phyloP scores from a whole-genome alignment of 208 protist genomes.

The Crithidia acanthocephali region DNA sequence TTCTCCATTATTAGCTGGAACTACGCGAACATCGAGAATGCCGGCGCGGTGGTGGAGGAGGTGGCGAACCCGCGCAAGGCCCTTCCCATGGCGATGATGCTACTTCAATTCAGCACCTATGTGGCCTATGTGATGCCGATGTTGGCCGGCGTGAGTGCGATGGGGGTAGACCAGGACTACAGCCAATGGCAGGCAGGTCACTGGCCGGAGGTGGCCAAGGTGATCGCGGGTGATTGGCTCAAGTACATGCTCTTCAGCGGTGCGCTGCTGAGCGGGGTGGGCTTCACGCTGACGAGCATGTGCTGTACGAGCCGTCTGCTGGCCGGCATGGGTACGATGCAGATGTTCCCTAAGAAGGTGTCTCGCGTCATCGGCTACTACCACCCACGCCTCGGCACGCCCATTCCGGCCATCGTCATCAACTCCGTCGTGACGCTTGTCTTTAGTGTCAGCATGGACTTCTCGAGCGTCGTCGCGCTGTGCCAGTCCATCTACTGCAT shows the following conservation, averaged over 20 bases:
- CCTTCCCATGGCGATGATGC: constrained; percentile 61
- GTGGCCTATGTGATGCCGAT: constrained; percentile 82
- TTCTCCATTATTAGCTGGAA: constrained; percentile 90
- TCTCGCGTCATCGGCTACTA: constrained; percentile 85
- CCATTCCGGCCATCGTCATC: constrained; percentile 76
- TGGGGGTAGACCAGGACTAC: constrained; percentile 72
- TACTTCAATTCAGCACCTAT: constrained; percentile 82
- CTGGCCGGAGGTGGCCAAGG: constrained; percentile 71
- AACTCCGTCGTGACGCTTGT: constrained; percentile 67
- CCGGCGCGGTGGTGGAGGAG: constrained; percentile 80
- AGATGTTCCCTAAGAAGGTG: constrained; percentile 83
- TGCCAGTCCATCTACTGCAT: constrained; percentile 85
- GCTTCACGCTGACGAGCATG: constrained; percentile 85
- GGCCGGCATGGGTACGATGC: constrained; percentile 85
- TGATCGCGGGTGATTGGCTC: constrained; percentile 67
- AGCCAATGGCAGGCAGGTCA: constrained; percentile 71
- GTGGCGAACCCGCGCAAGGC: constrained; percentile 63
- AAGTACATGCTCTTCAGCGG: constrained; percentile 83
- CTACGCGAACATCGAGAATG: constrained; percentile 91
- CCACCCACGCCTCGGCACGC: constrained; percentile 81
- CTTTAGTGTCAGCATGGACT: constrained; percentile 74
- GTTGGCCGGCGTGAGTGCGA: constrained; percentile 75
- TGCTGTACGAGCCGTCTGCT: constrained; percentile 86
- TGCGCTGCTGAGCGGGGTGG: constrained; percentile 70
- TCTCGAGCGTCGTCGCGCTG: constrained; percentile 76